Base-by-base conservation (phyloP, 2,329 filamentous ascomycete species). In the Grosmannia clavigera region DNA sequence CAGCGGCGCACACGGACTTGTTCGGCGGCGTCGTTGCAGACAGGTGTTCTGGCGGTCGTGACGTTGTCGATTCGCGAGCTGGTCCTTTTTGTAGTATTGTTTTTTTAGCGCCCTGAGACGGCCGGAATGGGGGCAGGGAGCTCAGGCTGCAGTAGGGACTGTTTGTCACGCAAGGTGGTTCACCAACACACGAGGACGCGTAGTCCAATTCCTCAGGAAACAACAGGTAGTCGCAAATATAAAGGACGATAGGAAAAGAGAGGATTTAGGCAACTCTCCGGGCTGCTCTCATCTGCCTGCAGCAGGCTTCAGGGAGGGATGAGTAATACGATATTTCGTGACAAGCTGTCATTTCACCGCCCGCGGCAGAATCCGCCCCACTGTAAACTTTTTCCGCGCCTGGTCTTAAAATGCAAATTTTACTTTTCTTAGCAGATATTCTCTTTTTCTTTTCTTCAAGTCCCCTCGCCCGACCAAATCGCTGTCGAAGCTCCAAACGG, bases 401-500 rank as follows among this genome's bases (percentile, higher is more conserved):
- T 22, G 1, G 16, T 31, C 51, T 31, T 40, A 29, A 40, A 22
- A 40, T 33, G 10, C 0, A 64, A 63, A 64, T 60, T 58, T 58
- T 61, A 57, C 58, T 53, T 53, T 43, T 25, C 29, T 12, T 16
- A 40, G 27, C 35, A 14, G 5, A 9, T 57, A 50, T 54, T 54
- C 27, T 62, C 53, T 68, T 64, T 67, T 66, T 60, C 64, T 69
- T 68, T 68, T 66, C 70, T 72, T 69, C 72, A 76, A 77, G 83
- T 83, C 85, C 86, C 85, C 90, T 96, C 92, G 92, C 82, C 92
- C 90, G 84, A 96, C 63, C 90, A 90, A 90, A 96, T 96, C 92
- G 92, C 92, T 87, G 85, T 95, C 91, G 87, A 96, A 96, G 92
- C 92, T 90, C 91, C 89, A 87, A 78, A 95, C 90, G 87, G 90